Evolutionary conservation across 306 rosid species (phyloP), one percentile per base, ranked within the genome.

Genomic region (Cicer cuneatum): DNA sequence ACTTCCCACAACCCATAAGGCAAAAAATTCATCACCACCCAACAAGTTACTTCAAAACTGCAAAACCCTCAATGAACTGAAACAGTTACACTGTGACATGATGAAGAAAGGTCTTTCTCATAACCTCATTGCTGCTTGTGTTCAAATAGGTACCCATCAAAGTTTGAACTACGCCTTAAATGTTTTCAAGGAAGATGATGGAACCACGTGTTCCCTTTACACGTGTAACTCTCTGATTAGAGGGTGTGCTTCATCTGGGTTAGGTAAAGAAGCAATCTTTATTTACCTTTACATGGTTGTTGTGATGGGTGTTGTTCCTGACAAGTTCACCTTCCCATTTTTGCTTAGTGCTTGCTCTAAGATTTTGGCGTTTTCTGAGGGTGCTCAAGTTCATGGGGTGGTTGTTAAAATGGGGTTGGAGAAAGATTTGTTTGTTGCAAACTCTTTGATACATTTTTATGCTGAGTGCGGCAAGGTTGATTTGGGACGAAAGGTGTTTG

Each of bases 241-340:
- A 76, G 96, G 92, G 15, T 87, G 82, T 74, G 86, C 92, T 29
- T 67, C 85, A n/a, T 75, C 82, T 53, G 92, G 91, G 40, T 77
- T 87, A 16, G 74, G 87, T 51, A 74, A 77, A 6, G 78, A 86
- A 72, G 91, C 94, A 12, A 75, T 90, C 66, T 69, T 73, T 62
- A 51, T 85, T 16, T 89, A 83, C 53, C 54, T 81, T 82, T 57
- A 90, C 10, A 83, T 90, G 90, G 35, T 78, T 21, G 37, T 71
- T 13, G 45, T 73, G 19, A 63, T 74, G 78, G 91, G 90, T 2
- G 54, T 89, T 82, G 13, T 78, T 63, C 95, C 98, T 43, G 91
- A 92, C 41, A 92, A 87, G 73, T 90, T 78, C 75, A 89, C 94
- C 0, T 89, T 89, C 71, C 98, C 93, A 0, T 87, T 85, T 78